These are phyloP conservation scores for Serendipita indica DNA, from an alignment of 768 basidiomycete species.

Conservation along the genomic window DNA sequence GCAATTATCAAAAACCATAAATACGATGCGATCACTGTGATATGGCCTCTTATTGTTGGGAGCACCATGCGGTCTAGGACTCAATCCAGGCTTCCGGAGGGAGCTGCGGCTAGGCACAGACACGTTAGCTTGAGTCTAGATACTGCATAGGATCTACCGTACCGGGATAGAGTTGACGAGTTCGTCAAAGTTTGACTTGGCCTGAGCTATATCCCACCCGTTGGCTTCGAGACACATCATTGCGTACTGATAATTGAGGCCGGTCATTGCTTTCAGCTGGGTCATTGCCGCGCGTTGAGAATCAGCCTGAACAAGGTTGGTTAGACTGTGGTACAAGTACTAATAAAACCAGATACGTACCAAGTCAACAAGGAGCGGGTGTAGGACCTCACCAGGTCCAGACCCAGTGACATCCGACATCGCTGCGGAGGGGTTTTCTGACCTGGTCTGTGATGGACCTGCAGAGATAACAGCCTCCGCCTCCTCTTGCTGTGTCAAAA, in stretches of 20 bases:
- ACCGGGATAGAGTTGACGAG: slow-evolving; percentile 26
- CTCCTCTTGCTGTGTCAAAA: slow-evolving; percentile 49
- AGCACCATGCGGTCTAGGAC: too few species aligned
- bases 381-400: slow-evolving; percentile 38
- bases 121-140: neutral
- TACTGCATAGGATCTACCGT: neutral
- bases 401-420: slow-evolving; percentile 39
- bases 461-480: slow-evolving; percentile 21
- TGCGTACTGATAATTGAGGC: slow-evolving; percentile 64
- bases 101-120: slow-evolving; percentile 15
- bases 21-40: too few species aligned
- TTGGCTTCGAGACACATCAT: slow-evolving; percentile 78
- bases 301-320: slow-evolving; percentile 35
- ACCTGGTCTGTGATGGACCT: slow-evolving; percentile 18
- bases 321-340: slow-evolving; percentile 4
- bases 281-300: slow-evolving; percentile 55
- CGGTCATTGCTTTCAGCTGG: slow-evolving; percentile 56
- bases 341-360: slow-evolving; percentile 1
- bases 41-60: too few species aligned
- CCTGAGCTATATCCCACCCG: slow-evolving; percentile 67
- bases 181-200: slow-evolving; percentile 72
- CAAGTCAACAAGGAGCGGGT: slow-evolving; percentile 15
- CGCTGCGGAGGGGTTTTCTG: slow-evolving; percentile 20
- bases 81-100: slow-evolving; percentile 23
- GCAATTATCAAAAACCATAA: too few species aligned